Base-by-base conservation (phyloP, 441 rosid species). In the Pelargonium fulgidum region DNA sequence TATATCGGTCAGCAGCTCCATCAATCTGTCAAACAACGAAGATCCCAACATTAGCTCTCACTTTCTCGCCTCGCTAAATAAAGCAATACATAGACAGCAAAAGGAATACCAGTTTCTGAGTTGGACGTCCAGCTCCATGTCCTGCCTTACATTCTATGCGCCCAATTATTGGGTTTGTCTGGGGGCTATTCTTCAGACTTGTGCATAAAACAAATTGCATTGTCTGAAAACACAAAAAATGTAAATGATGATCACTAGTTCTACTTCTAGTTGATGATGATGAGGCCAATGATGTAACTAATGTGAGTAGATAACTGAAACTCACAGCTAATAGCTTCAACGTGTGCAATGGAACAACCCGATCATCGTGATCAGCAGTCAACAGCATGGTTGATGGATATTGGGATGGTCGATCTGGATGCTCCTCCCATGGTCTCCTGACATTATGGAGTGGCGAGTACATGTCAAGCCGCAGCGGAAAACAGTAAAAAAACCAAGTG, bases 341-440 rank as follows among this genome's bases (percentile, higher is more conserved):
- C 0, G 99, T 79, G 82, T 93, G 99, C 47, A 87, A 78, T 17
- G 99, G 96, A 44, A 93, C 99, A 61, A 93, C 99, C 67, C 99
- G 86, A 76, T 93, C 97, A 54, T 93, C 99, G 39, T 91, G 97
- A 76, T 93, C 98, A 33, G 97, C 98, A 17, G 97, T 93, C 77
- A 93, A 75, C 19, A 93, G 78, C 96, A 93, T 89, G 62, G 98
- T 93, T 17, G 99, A 36, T 7, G 99, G 99, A 70, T 91, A 93
- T 76, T 91, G 95, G 70, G 69, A 75, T 4, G 77, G 39, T 42
- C 47, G 71, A 69, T 68, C 81, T 0, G 76, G 71, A 65, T 76
- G 72, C 68, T 77, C 78, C 70, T 89, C 95, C 98, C 98, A 91
- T 61, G 97, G 99, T 71, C 96, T 83, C 81, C 76, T 79, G 61